These are phyloP conservation scores for Ophiocordyceps australis DNA, from an alignment of 2,329 filamentous ascomycete species.

Conservation along the genomic window DNA sequence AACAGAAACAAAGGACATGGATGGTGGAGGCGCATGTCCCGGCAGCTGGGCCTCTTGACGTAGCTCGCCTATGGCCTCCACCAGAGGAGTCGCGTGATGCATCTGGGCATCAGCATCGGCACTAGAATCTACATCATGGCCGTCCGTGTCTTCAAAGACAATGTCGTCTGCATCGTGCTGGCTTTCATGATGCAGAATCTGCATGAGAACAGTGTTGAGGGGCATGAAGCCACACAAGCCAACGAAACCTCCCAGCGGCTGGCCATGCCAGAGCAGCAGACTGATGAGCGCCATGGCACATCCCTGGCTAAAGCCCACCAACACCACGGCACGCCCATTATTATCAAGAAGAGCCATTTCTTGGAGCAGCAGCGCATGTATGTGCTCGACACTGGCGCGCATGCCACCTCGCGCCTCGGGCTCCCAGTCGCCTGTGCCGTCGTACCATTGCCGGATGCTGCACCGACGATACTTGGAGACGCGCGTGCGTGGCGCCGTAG, in stretches of 20 bases:
- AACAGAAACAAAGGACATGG: constrained; percentile 7
- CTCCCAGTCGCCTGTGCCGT: constrained; percentile 16
- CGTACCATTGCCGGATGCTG: constrained; percentile 16
- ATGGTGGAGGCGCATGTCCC: neutral
- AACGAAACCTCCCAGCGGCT: constrained; percentile 16
- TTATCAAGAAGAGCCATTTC: constrained; percentile 16
- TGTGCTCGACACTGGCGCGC: constrained; percentile 17
- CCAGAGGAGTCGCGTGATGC: constrained; percentile 3
- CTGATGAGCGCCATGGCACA: constrained; percentile 25
- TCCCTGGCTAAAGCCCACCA: constrained; percentile 35
- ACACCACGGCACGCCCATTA: constrained; percentile 18
- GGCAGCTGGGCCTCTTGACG: constrained; percentile 10
- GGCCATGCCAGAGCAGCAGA: constrained; percentile 23
- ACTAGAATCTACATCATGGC: constrained; percentile 1
- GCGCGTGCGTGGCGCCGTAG: constrained; percentile 20
- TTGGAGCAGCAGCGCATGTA: constrained; percentile 16
- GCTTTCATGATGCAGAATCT: constrained; percentile 2
- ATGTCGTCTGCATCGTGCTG: constrained; percentile 4
- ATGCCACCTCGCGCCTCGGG: constrained; percentile 14
- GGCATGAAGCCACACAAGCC: constrained; percentile 29
- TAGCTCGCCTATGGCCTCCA: constrained; percentile 8
- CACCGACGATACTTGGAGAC: constrained; percentile 13
- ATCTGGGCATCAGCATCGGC: neutral
- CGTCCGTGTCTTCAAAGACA: constrained; percentile 4
- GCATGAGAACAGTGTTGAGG: constrained; percentile 13